Base-by-base conservation (phyloP, 345 rosid species). In the Fremontodendron californicum region DNA sequence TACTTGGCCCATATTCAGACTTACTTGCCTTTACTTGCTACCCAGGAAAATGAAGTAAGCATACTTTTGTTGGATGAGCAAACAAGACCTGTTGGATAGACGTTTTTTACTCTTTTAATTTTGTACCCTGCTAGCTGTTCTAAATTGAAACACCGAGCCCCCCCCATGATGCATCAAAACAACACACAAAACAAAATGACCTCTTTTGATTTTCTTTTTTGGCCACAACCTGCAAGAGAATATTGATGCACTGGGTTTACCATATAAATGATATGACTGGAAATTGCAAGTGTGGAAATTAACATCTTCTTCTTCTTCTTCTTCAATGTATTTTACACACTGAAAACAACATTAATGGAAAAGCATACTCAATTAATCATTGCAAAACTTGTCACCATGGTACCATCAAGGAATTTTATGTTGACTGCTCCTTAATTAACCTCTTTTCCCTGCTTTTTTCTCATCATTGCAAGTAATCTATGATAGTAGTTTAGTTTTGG, bases 241-340 rank as follows among this genome's bases (percentile, higher is more conserved):
- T n/a, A n/a, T 42, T 23, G 19, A 21, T 21, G n/a, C 72, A 55
- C n/a, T 23, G 49, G 49, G 35, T 73, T 73, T 12, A 33, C 54
- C 33, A 67, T 7, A n/a, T n/a, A 7, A 67, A 10, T 37, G 25
- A 65, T 35, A 16, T 21, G 29, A 12, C 18, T 15, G 39, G 23
- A 57, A 5, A 40, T 13, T 39, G 8, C 33, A 2, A 23, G 5
- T 29, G 13, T 75, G 33, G 43, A 63, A 45, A 12, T 43, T 65
- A 23, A 63, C 5, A 68, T 73, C 42, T 71, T 49, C 60, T n/a
- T n/a, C n/a, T n/a, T n/a, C n/a, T n/a, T n/a, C n/a, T 71, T 66
- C 46, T 42, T 78, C 25, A 37, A 31, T 37, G 23, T 63, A 57
- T 49, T 35, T 9, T 42, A 13, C 60, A 4, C 12, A 1, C 25